Evolutionary conservation across 768 basidiomycete species (phyloP), one percentile per base, ranked within the genome.

Genomic region (Roridomyces roridus): DNA sequence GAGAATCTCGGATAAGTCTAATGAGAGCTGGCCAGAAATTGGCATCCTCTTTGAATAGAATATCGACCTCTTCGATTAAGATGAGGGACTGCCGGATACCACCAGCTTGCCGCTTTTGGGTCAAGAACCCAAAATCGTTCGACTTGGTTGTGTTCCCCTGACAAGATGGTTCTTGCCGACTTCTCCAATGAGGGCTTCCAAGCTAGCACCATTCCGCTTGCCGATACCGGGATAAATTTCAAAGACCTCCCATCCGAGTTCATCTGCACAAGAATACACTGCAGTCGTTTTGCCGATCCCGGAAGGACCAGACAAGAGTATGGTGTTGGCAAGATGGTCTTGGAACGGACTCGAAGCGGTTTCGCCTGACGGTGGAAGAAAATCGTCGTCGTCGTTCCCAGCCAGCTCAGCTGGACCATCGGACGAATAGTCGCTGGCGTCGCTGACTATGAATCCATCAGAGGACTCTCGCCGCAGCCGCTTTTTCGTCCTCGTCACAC

Each of bases 171-270:
- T 98, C 75, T 85, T 93, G 18, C 94, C 94, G 4, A 96, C 94
- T 57, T 96, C 94, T 14, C 97, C 97, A 43, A 98, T 85, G 60
- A 95, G 80, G 54, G 81, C 80, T 53, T 89, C 86, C 62, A 99
- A 75, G 64, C 85, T 91, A 23, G 85, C 78, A 6, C 91, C 92
- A 57, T 85, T 91, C 31, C 97, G 85, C 66, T 85, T 91, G n/a
- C 95, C 95, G 47, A 96, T 87, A 3, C 97, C 97, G 23, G 97
- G 92, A 73, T 95, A 91, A 12, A 98, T 94, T 70, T 99, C 97
- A 67, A 98, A 97, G 12, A 98, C 86, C 46, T 96, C 92, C 92
- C 93, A 99, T 14, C 88, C 93, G 29, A 99, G 79, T 73, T 99
- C 96, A 50, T 87, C 85, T 5, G 95, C 94, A 67, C 94, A 96